A percentile compares a stretch with the other conserved stretches of the same genome.
Evolutionary conservation across 2,329 filamentous ascomycete genomes (phyloP).

Genomic region (Colletotrichum kahawae): DNA sequence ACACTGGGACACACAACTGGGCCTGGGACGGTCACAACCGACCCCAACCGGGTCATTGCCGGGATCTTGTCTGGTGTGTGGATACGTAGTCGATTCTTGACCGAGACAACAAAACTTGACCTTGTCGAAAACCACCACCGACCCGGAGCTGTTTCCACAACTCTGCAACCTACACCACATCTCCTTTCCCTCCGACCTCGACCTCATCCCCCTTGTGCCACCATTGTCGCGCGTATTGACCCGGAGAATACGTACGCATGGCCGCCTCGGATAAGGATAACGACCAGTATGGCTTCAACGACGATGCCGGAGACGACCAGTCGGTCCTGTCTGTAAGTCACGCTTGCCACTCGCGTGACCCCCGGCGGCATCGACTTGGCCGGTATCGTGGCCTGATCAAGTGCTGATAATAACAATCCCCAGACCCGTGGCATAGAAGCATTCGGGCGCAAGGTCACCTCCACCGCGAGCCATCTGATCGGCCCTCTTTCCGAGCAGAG

Average conservation of each 20-base stretch:
- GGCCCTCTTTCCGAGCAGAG: slow-evolving; percentile 64
- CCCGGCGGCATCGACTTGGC: not conserved
- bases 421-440: slow-evolving; percentile 89
- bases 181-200: not conserved
- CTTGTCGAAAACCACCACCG: slow-evolving; percentile 11
- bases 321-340: slow-evolving; percentile 45
- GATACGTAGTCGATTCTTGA: slow-evolving; percentile 20
- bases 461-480: slow-evolving; percentile 90
- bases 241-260: slow-evolving; percentile 33
- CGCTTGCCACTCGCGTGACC: slow-evolving; percentile 10
- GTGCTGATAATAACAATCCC: not conserved
- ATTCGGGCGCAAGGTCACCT: slow-evolving; percentile 93
- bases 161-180: not conserved
- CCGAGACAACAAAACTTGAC: slow-evolving; percentile 23
- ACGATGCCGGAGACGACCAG: slow-evolving; percentile 54
- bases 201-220: slow-evolving; percentile 1
- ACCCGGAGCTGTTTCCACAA: slow-evolving; percentile 4
- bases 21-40: not conserved
- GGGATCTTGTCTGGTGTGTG: slow-evolving; percentile 15
- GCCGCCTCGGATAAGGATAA: slow-evolving; percentile 48
- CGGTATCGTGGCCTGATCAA: slow-evolving; percentile 22
- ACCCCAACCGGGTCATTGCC: slow-evolving; percentile 10
- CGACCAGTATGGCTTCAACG: slow-evolving; percentile 48
- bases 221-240: slow-evolving; percentile 17
- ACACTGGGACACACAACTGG: not conserved